Evolutionary conservation across 225 moss, liverwort and hornwort genomes (phyloP).

Genomic region (Pleurozium schreberi): DNA sequence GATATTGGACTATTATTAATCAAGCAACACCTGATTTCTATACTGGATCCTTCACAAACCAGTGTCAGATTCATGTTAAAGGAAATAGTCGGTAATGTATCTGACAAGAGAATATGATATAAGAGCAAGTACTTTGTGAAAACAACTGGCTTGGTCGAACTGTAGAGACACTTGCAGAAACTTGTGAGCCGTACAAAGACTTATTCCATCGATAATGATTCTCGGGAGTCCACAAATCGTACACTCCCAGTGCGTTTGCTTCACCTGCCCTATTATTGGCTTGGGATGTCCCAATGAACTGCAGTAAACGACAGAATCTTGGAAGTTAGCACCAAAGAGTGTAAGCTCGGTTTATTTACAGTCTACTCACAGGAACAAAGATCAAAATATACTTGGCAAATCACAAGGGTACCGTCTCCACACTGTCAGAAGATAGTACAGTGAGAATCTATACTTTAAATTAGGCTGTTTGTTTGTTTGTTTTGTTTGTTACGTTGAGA

Average conservation of each 20-base stretch:
- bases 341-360: background rate
- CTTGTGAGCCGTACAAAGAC: slow-evolving; percentile 75
- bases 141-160: slow-evolving; percentile 59
- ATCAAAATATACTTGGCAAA: background rate
- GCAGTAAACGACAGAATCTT: background rate
- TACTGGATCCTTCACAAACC: background rate
- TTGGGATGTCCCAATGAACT: slow-evolving; percentile 79
- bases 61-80: background rate
- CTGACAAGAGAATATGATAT: background rate
- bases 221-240: slow-evolving; percentile 90
- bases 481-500: too few species aligned
- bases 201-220: slow-evolving; percentile 88
- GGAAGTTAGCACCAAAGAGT: background rate
- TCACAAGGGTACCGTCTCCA: background rate
- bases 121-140: slow-evolving; percentile 60
- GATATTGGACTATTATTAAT: background rate
- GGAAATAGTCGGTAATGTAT: background rate
- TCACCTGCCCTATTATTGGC: slow-evolving; percentile 72
- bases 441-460: too few species aligned
- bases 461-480: too few species aligned
- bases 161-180: slow-evolving; percentile 54
- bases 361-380: background rate
- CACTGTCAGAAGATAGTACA: background rate
- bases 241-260: slow-evolving; percentile 50
- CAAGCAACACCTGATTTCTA: background rate